Base-by-base conservation (phyloP, 2,329 filamentous ascomycete genomes). In the Pyrenochaeta sp. region DNA sequence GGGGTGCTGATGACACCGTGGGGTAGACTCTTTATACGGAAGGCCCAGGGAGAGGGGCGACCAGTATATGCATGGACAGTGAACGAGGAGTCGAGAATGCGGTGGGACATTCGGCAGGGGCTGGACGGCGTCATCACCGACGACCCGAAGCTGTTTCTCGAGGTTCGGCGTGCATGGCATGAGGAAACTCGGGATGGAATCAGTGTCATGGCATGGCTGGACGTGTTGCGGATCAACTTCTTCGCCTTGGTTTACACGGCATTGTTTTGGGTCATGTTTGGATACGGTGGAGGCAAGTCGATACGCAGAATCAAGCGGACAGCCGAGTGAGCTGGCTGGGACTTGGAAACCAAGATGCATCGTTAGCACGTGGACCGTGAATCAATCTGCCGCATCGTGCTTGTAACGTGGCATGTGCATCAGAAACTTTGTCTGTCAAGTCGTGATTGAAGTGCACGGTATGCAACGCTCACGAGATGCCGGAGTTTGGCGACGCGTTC, bases 61-160 rank as follows among this genome's bases (percentile, higher is more conserved):
- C 82, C 84, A 3, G 79, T 97, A 4, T 88, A 89, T 65, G 84
- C 87, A 0, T 98, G 94, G 94, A 97, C 93, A 0, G 90, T 97
- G 45, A 97, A 98, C 71, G 84, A 89, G 12, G 83, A 85, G 58
- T 80, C 82, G 44, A 85, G 87, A 76, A 97, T 98, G 93, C 83
- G 87, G 64, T 97, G 92, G 91, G 84, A 86, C 59, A 85, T 96
- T 30, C 75, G 81, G 23, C 77, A 84, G 36, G 72, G 75, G 2
- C 78, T 96, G 1, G 90, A 96, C 64, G 93, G 91, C 0, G 89
- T 97, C 4, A 87, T 97, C 47, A 96, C 92, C 0, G 93, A 97
- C 69, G 87, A 97, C 63, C 90, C 91, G 1, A 83, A 83, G 69
- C 75, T 83, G 60, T 94, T 87, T 67, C 70, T 87, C 20, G 83